phyloP scores from a whole-genome alignment of 73 alveolate species.

The Tetrahymena malaccensis region DNA sequence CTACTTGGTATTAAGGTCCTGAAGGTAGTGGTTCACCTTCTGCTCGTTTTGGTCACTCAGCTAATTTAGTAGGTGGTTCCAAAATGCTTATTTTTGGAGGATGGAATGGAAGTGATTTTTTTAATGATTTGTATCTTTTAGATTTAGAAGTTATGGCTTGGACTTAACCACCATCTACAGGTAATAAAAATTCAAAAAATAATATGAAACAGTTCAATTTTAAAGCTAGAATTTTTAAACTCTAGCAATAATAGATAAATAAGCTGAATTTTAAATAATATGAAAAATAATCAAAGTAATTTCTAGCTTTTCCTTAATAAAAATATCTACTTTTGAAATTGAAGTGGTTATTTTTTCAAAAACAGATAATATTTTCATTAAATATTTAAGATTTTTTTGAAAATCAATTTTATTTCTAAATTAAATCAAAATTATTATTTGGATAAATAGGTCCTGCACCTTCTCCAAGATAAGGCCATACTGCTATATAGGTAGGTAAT shows the following conservation, averaged over 20 bases:
- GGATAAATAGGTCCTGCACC: constrained; percentile 88
- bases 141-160: constrained; percentile 98
- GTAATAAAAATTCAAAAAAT: background rate
- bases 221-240: background rate
- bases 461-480: constrained; percentile 94
- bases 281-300: too few relatives aligned
- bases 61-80: constrained; percentile 87
- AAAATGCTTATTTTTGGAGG: constrained; percentile 98
- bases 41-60: constrained; percentile 94
- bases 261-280: too few relatives aligned
- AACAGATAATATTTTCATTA: too few relatives aligned
- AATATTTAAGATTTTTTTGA: too few relatives aligned
- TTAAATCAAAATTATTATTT: too few relatives aligned
- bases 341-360: too few relatives aligned
- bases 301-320: too few relatives aligned
- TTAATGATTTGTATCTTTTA: constrained; percentile 88
- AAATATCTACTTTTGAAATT: too few relatives aligned
- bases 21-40: constrained; percentile 98
- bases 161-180: constrained; percentile 85
- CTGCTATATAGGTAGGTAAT: constrained; percentile 90
- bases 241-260: too few relatives aligned
- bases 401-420: too few relatives aligned
- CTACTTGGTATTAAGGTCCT: constrained; percentile 97
- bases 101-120: constrained; percentile 90
- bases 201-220: too few relatives aligned